Base-by-base conservation (phyloP, 176 grass and related monocot genomes). In the Zea luxurians region DNA sequence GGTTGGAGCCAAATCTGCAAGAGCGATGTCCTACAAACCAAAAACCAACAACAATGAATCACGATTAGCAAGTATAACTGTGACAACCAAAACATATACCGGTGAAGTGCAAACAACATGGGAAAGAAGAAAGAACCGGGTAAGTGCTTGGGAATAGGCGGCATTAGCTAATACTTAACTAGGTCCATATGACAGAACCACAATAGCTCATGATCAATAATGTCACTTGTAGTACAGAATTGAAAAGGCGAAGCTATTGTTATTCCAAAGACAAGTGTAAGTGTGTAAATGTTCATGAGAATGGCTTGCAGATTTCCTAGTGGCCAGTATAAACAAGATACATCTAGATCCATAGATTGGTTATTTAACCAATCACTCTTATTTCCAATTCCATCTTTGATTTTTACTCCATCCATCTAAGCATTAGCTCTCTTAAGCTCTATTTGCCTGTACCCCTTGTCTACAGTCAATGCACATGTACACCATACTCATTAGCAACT, bases 171-270 rank as follows among this genome's bases (percentile, higher is more conserved):
- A n/a, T n/a, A n/a, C n/a, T n/a, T n/a, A n/a, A n/a, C n/a, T n/a
- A n/a, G n/a, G 85, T 59, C 95, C 95, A 85, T 98, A 98, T 41
- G 91, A 88, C 34, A 98, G 84, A 85, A 98, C 80, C 41, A 91
- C 95, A 53, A 42, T 45, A 43, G n/a, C n/a, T n/a, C n/a, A 80
- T 4, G 7, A 77, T 74, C 4, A 65, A 47, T 61, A 37, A 66
- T 67, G 43, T 40, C 38, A 61, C 6, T 37, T 61, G 49, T 49
- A 42, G 15, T 6, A 59, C 34, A 49, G 60, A 15, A 43, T 42
- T 61, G 37, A 41, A 66, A 73, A 48, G 57, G n/a, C 37, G 13
- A 41, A 77, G 16, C 2, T 21, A 16, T 36, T 20, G 49, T 18
- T 17, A 59, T 10, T 83, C 4, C 59, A 66, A 40, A 55, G 44